Base-by-base conservation (phyloP, 2,329 filamentous ascomycete genomes). In the Cadophora sp. region DNA sequence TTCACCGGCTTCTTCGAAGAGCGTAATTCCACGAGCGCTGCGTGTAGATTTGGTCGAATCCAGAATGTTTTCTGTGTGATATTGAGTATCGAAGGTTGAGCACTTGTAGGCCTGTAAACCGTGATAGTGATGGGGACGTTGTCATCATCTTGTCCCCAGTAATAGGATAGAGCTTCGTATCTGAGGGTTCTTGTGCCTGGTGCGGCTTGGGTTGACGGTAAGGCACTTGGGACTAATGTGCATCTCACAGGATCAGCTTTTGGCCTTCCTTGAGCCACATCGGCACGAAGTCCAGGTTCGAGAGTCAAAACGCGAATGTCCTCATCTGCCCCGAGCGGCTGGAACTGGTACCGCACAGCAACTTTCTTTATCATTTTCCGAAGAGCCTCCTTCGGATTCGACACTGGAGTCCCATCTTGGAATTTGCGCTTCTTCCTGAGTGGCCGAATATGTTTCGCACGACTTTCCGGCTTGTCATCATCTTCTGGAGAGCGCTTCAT, bases 91-190 rank as follows among this genome's bases (percentile, higher is more conserved):
- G 36, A 39, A 39, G 36, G 36, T 11, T 9, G 45, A 48, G n/a
- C 45, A n/a, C n/a, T 5, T n/a, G 9, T 22, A 7, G 18, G n/a
- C n/a, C 9, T 48, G 11, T 20, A 48, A 20, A n/a, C 20, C 9
- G 11, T 48, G 45, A 48, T 48, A 9, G 20, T 48, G 45, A 48
- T 48, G 20, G 45, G 45, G 9, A 48, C n/a, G 4, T 48, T 13
- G 4, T 20, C 50, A 14, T 55, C 39, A 6, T 18, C 22, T 6
- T 11, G 20, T 20, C 61, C 60, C 61, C 61, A 63, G 14, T 30
- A 51, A n/a, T 63, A 63, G 13, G 61, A 56, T 27, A 63, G 30
- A 2, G 61, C 61, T 56, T 55, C 50, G 22, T 56, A 56, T 20
- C 20, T 48, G 45, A 11, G 45, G n/a, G 45, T 16, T 8, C n/a